A percentile compares a stretch with the other conserved stretches of the same genome.
Evolutionary conservation across 208 protist species (phyloP).

Genomic region (Leishmania aethiopica): DNA sequence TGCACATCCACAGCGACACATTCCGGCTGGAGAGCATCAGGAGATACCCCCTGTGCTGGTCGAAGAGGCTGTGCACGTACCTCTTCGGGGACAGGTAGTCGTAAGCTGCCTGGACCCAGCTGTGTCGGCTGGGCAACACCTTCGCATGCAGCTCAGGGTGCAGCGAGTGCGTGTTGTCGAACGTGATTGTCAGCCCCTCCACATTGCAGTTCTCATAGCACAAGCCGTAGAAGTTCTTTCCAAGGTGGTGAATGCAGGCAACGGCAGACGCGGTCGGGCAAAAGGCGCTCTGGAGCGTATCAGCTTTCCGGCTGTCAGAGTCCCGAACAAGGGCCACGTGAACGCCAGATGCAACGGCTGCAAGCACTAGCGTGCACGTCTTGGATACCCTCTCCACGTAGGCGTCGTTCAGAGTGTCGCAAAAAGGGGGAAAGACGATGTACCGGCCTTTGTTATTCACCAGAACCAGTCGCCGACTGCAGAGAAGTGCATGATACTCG

Average conservation of each 20-base stretch:
- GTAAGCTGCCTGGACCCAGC: conserved; percentile 16
- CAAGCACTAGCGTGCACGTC: conserved; percentile 43
- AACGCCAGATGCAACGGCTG: conserved; percentile 58
- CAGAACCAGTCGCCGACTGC: conserved; percentile 50
- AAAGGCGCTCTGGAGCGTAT: conserved; percentile 29
- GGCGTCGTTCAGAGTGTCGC: conserved; percentile 47
- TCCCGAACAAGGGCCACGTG: conserved; percentile 43
- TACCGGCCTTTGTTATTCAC: conserved; percentile 37
- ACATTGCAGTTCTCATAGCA: conserved; percentile 69
- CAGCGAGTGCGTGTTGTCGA: conserved; percentile 4
- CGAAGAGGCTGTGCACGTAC: conserved; percentile 56
- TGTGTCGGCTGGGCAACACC: conserved; percentile 11
- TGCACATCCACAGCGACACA: conserved; percentile 38
- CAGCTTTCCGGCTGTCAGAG: conserved; percentile 16
- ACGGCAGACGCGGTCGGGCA: conserved; percentile 39
- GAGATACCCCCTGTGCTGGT: conserved; percentile 34
- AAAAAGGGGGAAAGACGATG: conserved; percentile 69
- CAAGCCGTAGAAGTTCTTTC: conserved; percentile 55
- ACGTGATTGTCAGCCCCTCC: conserved; percentile 37
- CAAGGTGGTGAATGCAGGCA: conserved; percentile 42
- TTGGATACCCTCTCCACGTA: conserved; percentile 45
- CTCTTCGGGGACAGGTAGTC: conserved; percentile 25
- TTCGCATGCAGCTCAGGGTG: conserved; percentile 19
- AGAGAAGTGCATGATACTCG: conserved; percentile 49
- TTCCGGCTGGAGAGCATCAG: conserved; percentile 35